phyloP scores from a whole-genome alignment of 2,329 filamentous ascomycete genomes.

The Lomentospora prolificans region DNA sequence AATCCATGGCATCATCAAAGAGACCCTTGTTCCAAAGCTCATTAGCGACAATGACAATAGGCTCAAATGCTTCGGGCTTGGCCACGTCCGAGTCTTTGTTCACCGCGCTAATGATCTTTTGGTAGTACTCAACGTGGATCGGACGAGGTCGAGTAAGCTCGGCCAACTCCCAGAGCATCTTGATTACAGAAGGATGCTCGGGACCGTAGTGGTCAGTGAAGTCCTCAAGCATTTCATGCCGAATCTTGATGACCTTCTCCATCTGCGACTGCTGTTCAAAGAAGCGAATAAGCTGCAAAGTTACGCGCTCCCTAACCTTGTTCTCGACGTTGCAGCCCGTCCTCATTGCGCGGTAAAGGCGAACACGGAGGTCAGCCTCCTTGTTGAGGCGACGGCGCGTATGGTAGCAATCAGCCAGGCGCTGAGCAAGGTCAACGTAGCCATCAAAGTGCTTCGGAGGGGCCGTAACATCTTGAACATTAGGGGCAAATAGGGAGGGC shows the following conservation, averaged over 20 bases:
- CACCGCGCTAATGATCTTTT: constrained; percentile 23
- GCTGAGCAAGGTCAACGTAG: constrained; percentile 34
- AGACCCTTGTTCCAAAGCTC: constrained; percentile 27
- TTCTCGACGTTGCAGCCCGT: constrained; percentile 19
- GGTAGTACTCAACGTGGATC: constrained; percentile 27
- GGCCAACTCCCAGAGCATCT: constrained; percentile 24
- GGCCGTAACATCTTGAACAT: constrained; percentile 31
- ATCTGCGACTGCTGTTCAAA: constrained; percentile 19
- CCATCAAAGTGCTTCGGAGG: constrained; percentile 31
- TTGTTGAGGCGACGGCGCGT: constrained; percentile 23
- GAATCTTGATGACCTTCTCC: constrained; percentile 24
- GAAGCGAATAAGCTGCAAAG: constrained; percentile 19
- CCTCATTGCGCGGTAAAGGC: constrained; percentile 24
- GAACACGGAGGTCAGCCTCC: constrained; percentile 23
- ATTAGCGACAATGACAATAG: constrained; percentile 24
- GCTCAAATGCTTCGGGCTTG: constrained; percentile 26
- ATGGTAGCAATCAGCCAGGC: constrained; percentile 34
- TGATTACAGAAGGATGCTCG: constrained; percentile 24
- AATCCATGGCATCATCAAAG: constrained; percentile 24
- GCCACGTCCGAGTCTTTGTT: constrained; percentile 25
- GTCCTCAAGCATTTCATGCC: constrained; percentile 27
- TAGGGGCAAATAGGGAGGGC: constrained; percentile 33
- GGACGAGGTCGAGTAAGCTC: constrained; percentile 24
- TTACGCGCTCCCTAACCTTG: constrained; percentile 16
- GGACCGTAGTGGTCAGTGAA: constrained; percentile 23